Base-by-base conservation (phyloP, 169 alveolate genomes). In the Plasmodium gonderi region DNA sequence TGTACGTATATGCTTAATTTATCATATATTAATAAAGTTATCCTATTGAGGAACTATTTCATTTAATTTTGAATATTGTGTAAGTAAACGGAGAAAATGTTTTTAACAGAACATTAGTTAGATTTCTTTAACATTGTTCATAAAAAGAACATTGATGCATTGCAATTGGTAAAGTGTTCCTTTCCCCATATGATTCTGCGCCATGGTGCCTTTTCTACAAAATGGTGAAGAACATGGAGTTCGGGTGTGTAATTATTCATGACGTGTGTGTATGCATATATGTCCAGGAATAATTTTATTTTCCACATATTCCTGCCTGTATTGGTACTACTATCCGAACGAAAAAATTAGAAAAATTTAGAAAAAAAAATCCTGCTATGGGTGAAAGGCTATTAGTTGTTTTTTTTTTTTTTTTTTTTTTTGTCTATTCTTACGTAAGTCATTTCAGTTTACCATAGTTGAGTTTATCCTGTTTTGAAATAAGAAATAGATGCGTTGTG, bases 151-250 rank as follows among this genome's bases (percentile, higher is more conserved):
- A 17, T 17, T 54, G 23, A 49, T 20, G 0, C 65, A 20, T 49
- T 20, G 65, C n/a, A 20, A 1, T 54, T 54, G 5, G 69, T 31
- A 54, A 3, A 17, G 33, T 11, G 12, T 31, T 17, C 29, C 4
- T 9, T 2, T 31, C 69, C 69, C 69, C 8, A 3, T 54, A 8
- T 54, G 33, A 17, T 17, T 23, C 69, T 54, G 69, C 69, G 0
- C 33, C 69, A 54, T 54, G 69, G 69, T 54, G 69, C 69, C 69
- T 54, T 14, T 54, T 54, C 26, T 54, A 54, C 69, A 54, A 54
- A 54, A 54, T 54, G 31, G 33, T 23, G 31, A 31, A 31, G 23
- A 54, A 54, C 12, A 17, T 12, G 69, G 69, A 54, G 33, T 11
- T 3, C 23, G 69, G 9, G 33, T n/a, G 69, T 12, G 69, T 31